Evolutionary conservation across 2,329 filamentous ascomycete genomes (phyloP).

Genomic region (Tolypocladium tundrense): DNA sequence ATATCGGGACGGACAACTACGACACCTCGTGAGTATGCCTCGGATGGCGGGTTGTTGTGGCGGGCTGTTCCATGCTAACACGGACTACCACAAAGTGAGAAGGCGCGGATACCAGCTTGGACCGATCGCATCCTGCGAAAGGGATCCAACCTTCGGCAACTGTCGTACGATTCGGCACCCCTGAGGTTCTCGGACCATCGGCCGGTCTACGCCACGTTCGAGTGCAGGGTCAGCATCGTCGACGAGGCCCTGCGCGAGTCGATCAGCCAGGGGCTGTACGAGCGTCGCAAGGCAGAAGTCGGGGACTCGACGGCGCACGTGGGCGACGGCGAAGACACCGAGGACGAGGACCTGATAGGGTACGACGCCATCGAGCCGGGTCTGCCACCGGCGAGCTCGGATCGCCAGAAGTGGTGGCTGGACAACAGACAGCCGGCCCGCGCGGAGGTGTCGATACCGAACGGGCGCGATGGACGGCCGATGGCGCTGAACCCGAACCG

Average conservation of each 20-base stretch:
- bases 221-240: constrained; percentile 71
- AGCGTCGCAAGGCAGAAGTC: constrained; percentile 54
- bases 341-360: constrained; percentile 72
- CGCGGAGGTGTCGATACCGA: constrained; percentile 59
- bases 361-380: constrained; percentile 79
- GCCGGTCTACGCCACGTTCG: constrained; percentile 86
- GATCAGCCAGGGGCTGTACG: constrained; percentile 67
- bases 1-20: constrained; percentile 78
- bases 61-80: constrained; percentile 9
- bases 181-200: constrained; percentile 89
- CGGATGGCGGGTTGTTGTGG: neutral
- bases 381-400: constrained; percentile 56
- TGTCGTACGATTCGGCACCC: constrained; percentile 72
- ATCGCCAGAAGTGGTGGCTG: constrained; percentile 61
- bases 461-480: constrained; percentile 34
- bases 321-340: constrained; percentile 41
- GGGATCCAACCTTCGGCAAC: constrained; percentile 71
- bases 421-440: constrained; percentile 64
- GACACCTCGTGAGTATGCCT: constrained; percentile 64
- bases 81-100: constrained; percentile 49
- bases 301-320: constrained; percentile 51
- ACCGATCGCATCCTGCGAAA: constrained; percentile 88
- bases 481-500: constrained; percentile 63
- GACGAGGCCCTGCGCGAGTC: constrained; percentile 63
- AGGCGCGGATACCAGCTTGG: constrained; percentile 92